Percentiles rank a stretch among this genome's conserved stretches.
phyloP scores from a whole-genome alignment of 352 stramenopile genomes.

The Phytophthora multivora region DNA sequence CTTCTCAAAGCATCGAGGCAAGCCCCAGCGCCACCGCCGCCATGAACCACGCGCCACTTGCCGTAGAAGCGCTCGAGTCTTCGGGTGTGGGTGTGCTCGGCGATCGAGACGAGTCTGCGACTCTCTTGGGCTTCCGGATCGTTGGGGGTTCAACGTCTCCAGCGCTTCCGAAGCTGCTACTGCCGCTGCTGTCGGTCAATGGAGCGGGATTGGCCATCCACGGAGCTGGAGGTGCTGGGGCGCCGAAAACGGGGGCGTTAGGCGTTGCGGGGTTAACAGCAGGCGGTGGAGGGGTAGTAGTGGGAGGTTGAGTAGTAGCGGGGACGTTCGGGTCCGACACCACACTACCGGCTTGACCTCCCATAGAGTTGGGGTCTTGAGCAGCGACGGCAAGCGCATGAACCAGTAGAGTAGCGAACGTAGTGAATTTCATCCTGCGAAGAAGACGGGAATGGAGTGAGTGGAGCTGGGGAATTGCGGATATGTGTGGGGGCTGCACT shows the following conservation, averaged over 20 bases:
- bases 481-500: slow-evolving; percentile 7
- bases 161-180: slow-evolving; percentile 19
- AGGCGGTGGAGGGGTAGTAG: neutral
- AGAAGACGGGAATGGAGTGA: slow-evolving; percentile 4
- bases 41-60: slow-evolving; percentile 9
- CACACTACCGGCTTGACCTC: slow-evolving; percentile 30
- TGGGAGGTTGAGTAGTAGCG: slow-evolving; percentile 8
- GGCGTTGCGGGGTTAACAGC: neutral
- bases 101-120: slow-evolving; percentile 11
- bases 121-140: slow-evolving; percentile 21
- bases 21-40: slow-evolving; percentile 15
- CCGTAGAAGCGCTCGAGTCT: slow-evolving; percentile 13
- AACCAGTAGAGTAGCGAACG: slow-evolving; percentile 14
- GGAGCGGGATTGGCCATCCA: slow-evolving; percentile 13
- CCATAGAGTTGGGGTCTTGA: slow-evolving; percentile 23
- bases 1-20: slow-evolving; percentile 26
- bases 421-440: slow-evolving; percentile 10
- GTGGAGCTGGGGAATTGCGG: slow-evolving; percentile 16
- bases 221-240: slow-evolving; percentile 3
- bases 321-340: slow-evolving; percentile 2
- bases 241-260: slow-evolving; percentile 2
- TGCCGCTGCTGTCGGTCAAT: slow-evolving; percentile 22
- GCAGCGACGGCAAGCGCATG: slow-evolving; percentile 19
- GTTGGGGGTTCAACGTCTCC: slow-evolving; percentile 17
- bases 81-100: slow-evolving; percentile 13